These are phyloP conservation scores for Edaphochlamys debaryana DNA, from an alignment of 139 green algal species.

Conservation along the genomic window DNA sequence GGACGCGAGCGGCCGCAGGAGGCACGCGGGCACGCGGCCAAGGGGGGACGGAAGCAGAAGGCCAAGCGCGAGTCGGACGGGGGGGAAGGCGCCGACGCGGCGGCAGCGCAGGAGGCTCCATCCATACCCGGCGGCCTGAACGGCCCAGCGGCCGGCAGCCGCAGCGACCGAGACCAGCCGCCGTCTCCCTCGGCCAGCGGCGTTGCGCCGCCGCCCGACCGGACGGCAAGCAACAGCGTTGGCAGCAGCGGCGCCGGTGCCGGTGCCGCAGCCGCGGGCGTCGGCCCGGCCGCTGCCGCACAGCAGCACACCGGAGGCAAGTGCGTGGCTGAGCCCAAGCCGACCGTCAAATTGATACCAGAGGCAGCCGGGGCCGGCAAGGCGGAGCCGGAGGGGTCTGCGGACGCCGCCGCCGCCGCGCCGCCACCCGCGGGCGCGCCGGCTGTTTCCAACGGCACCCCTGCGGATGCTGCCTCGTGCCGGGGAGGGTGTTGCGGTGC, in stretches of 20 bases:
- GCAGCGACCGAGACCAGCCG: slow-evolving; percentile 11
- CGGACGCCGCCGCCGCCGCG: not conserved
- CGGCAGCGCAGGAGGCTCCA: not conserved
- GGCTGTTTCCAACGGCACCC: no score
- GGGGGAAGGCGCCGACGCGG: not conserved
- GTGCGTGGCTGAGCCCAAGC: slow-evolving; percentile 2
- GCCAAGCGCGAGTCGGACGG: not conserved
- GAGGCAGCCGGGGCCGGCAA: no score
- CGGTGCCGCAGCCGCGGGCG: not conserved
- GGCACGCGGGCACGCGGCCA: not conserved
- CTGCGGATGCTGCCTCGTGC: not conserved
- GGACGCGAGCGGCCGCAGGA: not conserved
- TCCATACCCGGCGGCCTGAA: not conserved
- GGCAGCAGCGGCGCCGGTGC: no score
- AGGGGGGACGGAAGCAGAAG: slow-evolving; percentile 5
- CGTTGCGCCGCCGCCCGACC: no score
- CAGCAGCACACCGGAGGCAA: slow-evolving; percentile 1
- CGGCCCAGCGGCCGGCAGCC: not conserved
- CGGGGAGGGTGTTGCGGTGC: not conserved
- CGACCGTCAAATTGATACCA: slow-evolving; percentile 35
- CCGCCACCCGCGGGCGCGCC: not conserved
- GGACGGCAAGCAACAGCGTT: no score
- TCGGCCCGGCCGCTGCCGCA: not conserved
- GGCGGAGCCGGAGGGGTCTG: no score
- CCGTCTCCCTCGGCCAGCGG: no score